Percentiles rank a stretch among this genome's conserved stretches.
phyloP scores from a whole-genome alignment of 306 rosid genomes.

The Cucurbita argyrosperma region DNA sequence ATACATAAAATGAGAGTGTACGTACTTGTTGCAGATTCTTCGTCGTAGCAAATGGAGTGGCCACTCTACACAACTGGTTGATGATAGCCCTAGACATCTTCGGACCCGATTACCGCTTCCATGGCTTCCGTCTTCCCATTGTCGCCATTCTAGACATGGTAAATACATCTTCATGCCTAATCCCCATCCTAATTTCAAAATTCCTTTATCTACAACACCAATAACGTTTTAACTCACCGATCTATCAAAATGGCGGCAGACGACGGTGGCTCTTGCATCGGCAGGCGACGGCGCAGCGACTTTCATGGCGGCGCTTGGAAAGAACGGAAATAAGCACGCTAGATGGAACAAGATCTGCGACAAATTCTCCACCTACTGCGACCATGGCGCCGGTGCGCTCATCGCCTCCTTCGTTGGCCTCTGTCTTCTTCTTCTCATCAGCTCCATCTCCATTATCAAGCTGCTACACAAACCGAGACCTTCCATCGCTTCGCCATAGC shows the following conservation, averaged over 20 bases:
- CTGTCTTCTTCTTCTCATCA: conserved; percentile 37
- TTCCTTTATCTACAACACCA: neutral
- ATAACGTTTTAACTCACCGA: neutral
- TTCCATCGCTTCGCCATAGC: neutral
- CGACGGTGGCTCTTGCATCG: conserved; percentile 39
- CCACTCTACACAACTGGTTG: conserved; percentile 58
- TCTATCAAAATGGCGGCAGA: conserved; percentile 15
- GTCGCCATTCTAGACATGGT: conserved; percentile 84
- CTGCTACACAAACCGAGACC: conserved; percentile 19
- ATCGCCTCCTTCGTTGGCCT: conserved; percentile 55
- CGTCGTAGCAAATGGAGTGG: conserved; percentile 62
- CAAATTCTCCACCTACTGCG: conserved; percentile 45
- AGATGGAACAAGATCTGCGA: conserved; percentile 85
- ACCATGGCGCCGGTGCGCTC: conserved; percentile 52
- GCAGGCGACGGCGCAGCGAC: conserved; percentile 77
- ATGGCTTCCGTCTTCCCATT: conserved; percentile 45
- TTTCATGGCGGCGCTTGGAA: conserved; percentile 76
- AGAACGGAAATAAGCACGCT: conserved; percentile 74
- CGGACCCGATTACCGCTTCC: conserved; percentile 34
- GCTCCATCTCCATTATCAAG: conserved; percentile 48
- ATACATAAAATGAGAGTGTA: too few species aligned
- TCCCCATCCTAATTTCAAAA: neutral
- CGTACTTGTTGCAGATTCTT: conserved; percentile 42
- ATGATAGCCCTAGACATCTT: conserved; percentile 40
- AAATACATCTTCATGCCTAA: neutral